These are phyloP conservation scores for Daldinia sp. DNA, from an alignment of 2,329 filamentous ascomycete genomes.

Conservation along the genomic window DNA sequence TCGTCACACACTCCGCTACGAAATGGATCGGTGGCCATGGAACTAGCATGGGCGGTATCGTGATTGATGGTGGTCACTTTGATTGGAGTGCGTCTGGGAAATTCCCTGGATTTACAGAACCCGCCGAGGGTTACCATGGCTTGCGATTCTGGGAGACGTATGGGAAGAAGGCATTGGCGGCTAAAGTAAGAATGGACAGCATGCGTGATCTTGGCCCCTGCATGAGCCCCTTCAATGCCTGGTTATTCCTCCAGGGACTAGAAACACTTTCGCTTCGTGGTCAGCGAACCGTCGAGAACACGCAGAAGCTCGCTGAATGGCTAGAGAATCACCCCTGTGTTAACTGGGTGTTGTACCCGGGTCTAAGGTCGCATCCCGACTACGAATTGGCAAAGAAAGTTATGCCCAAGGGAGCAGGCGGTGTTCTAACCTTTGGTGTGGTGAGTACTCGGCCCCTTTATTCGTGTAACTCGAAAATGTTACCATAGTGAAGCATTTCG, in stretches of 20 bases:
- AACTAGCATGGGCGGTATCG: constrained; percentile 73
- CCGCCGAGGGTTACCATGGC: constrained; percentile 72
- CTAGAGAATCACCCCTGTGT: constrained; percentile 73
- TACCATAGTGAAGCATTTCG: neutral
- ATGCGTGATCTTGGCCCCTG: constrained; percentile 73
- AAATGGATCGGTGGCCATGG: constrained; percentile 81
- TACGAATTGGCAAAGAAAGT: constrained; percentile 74
- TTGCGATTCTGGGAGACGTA: constrained; percentile 77
- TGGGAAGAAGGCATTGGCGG: constrained; percentile 69
- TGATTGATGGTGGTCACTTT: constrained; percentile 75
- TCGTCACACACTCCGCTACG: constrained; percentile 74
- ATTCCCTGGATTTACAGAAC: constrained; percentile 77
- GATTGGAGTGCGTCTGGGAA: constrained; percentile 74
- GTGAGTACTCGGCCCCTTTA: constrained; percentile 57
- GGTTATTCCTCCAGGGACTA: constrained; percentile 73
- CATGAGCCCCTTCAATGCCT: constrained; percentile 76
- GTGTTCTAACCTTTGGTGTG: constrained; percentile 76
- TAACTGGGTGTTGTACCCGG: constrained; percentile 76
- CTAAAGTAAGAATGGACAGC: constrained; percentile 74
- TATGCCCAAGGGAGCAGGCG: constrained; percentile 72
- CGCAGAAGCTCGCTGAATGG: constrained; percentile 71
- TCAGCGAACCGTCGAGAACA: constrained; percentile 73
- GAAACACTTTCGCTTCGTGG: constrained; percentile 73
- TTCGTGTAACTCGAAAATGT: constrained; percentile 1
- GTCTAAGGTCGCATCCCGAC: constrained; percentile 69